phyloP scores from a whole-genome alignment of 2,329 filamentous ascomycete genomes.

The Furcasterigmium sp. region DNA sequence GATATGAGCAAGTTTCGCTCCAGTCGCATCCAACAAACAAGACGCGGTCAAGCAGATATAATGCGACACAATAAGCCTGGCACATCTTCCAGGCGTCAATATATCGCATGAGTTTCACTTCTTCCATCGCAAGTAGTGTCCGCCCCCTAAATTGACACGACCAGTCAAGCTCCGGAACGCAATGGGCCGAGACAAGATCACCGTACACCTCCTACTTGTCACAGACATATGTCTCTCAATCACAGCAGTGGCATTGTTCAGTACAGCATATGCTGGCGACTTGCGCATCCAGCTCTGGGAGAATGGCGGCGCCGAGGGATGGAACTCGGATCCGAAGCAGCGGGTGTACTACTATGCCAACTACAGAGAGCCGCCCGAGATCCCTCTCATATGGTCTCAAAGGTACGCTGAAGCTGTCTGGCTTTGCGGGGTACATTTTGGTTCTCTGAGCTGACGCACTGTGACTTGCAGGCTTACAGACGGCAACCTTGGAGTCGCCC shows the following conservation, averaged over 20 bases:
- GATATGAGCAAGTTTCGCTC: conserved; percentile 12
- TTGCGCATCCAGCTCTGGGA: conserved; percentile 19
- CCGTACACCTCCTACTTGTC: conserved; percentile 4
- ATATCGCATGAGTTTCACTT: no score
- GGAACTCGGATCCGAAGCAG: conserved; percentile 21
- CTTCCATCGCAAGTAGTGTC: no score
- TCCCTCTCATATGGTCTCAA: conserved; percentile 21
- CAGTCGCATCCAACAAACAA: conserved; percentile 1
- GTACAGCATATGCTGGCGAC: conserved; percentile 15
- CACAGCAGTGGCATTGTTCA: conserved; percentile 17
- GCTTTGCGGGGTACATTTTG: neutral
- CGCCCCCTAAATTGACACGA: no score
- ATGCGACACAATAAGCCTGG: no score
- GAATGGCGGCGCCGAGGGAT: conserved; percentile 20
- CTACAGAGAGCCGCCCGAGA: conserved; percentile 19
- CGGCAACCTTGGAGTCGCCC: conserved; percentile 21
- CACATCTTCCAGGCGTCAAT: no score
- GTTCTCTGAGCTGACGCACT: neutral
- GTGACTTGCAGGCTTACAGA: conserved; percentile 19
- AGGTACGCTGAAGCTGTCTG: neutral
- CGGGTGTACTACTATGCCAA: conserved; percentile 24
- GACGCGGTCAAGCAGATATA: no score
- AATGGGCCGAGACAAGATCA: neutral
- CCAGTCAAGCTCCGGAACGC: no score
- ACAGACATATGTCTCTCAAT: conserved; percentile 1